Conservation (phyloP, 305 asterid species). For the Nicotiana rustica region DNA sequence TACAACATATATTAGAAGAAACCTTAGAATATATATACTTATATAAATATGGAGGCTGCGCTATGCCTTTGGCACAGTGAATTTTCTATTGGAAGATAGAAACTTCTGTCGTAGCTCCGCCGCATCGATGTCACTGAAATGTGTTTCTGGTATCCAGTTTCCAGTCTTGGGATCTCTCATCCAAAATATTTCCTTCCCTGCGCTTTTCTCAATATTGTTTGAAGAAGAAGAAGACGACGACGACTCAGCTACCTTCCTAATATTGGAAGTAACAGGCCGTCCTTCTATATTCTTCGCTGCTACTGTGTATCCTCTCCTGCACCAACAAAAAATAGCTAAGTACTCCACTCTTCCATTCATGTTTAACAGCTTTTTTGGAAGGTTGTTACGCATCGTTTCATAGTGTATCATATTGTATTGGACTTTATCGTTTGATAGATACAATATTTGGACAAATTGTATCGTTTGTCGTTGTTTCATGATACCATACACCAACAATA, state of each 20-base stretch:
- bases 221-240: too few relatives aligned
- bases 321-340: neutral
- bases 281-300: conserved; percentile 39
- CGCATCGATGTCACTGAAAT: conserved; percentile 47
- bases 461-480: too few relatives aligned
- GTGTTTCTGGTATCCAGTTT: conserved; percentile 62
- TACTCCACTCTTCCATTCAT: too few relatives aligned
- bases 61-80: neutral
- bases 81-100: conserved; percentile 40
- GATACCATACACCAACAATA: too few relatives aligned
- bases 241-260: conserved; percentile 35
- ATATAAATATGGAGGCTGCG: too few relatives aligned
- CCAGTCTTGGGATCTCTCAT: conserved; percentile 68
- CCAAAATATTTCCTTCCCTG: conserved; percentile 50
- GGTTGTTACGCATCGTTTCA: too few relatives aligned
- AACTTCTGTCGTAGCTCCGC: conserved; percentile 54
- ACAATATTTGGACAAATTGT: too few relatives aligned
- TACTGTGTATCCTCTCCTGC: conserved; percentile 44
- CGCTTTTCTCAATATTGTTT: neutral
- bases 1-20: neutral
- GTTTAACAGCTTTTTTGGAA: too few relatives aligned
- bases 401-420: too few relatives aligned
- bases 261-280: neutral
- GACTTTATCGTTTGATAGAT: too few relatives aligned
- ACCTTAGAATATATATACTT: neutral